Evolutionary conservation across 306 rosid species (phyloP).

Genomic region (Sicyos baderoa): DNA sequence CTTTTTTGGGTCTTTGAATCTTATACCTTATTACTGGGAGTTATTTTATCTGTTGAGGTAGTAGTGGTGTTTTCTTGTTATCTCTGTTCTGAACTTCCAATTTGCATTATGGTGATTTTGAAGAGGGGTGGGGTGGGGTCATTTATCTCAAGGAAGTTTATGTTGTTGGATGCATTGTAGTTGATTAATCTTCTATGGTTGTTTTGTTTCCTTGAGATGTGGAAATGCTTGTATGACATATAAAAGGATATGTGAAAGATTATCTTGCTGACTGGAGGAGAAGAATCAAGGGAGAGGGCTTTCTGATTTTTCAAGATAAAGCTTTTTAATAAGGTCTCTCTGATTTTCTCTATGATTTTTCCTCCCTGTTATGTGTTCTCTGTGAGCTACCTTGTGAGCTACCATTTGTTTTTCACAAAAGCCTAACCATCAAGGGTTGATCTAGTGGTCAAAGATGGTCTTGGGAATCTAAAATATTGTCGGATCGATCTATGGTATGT

Average conservation of each 20-base stretch:
- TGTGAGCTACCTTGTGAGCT: background rate
- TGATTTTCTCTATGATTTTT: background rate
- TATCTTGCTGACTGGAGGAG: conserved; percentile 4
- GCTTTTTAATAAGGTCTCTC: background rate
- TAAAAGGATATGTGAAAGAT: conserved; percentile 5
- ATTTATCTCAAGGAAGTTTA: background rate
- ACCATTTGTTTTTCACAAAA: background rate
- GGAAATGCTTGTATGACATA: background rate
- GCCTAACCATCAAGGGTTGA: background rate
- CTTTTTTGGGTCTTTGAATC: conserved; percentile 46
- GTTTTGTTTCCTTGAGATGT: background rate
- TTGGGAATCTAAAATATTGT: too few species aligned
- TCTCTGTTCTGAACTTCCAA: conserved; percentile 29
- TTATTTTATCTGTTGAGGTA: conserved; percentile 36
- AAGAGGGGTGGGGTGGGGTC: conserved; percentile 7
- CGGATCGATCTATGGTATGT: too few species aligned
- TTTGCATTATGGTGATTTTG: conserved; percentile 31
- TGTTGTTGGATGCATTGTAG: conserved; percentile 6
- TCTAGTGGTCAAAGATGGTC: too few species aligned
- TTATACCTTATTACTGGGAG: conserved; percentile 35
- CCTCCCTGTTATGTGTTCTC: background rate
- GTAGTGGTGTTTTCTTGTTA: conserved; percentile 26
- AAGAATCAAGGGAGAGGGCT: conserved; percentile 3
- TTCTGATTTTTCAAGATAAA: background rate
- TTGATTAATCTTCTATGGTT: background rate